These are phyloP conservation scores for Backusella australiensis DNA, from an alignment of 192 early-diverging fungal genomes.

Conservation along the genomic window DNA sequence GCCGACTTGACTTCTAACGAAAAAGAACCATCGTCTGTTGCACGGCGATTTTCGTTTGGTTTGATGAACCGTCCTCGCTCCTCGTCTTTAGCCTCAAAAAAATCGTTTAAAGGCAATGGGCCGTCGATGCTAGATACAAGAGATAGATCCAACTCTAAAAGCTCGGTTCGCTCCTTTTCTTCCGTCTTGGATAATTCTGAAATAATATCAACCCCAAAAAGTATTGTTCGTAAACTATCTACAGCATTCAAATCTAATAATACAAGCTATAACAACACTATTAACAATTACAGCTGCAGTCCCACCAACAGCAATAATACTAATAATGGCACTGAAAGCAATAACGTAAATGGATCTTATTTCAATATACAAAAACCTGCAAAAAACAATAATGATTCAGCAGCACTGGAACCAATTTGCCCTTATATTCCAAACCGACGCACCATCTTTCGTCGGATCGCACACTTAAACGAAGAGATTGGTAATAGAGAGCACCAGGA, in stretches of 20 bases:
- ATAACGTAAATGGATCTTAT: background rate
- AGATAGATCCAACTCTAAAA: slow-evolving; percentile 32
- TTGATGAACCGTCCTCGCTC: slow-evolving; percentile 27
- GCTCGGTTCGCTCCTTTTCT: slow-evolving; percentile 26
- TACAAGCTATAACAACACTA: background rate
- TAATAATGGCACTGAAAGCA: background rate
- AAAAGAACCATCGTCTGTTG: too few relatives aligned
- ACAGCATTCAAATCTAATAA: slow-evolving; percentile 21
- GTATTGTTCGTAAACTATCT: slow-evolving; percentile 33
- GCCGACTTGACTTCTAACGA: background rate
- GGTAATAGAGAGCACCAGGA: slow-evolving; percentile 45
- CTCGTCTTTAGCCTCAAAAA: slow-evolving; percentile 25
- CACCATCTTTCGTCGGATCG: slow-evolving; percentile 62
- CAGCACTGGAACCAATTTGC: slow-evolving; percentile 28
- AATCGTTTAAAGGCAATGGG: slow-evolving; percentile 28
- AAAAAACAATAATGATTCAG: background rate
- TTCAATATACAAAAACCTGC: background rate
- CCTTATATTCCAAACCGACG: slow-evolving; percentile 50
- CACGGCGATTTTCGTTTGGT: slow-evolving; percentile 27
- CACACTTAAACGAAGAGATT: slow-evolving; percentile 63
- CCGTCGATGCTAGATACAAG: background rate
- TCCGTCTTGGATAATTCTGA: slow-evolving; percentile 12
- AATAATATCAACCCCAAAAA: slow-evolving; percentile 19
- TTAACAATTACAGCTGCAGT: slow-evolving; percentile 22
- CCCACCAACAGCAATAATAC: background rate